These are phyloP conservation scores for Yarrowia keelungensis DNA, from an alignment of 805 yeast species.

Conservation along the genomic window DNA sequence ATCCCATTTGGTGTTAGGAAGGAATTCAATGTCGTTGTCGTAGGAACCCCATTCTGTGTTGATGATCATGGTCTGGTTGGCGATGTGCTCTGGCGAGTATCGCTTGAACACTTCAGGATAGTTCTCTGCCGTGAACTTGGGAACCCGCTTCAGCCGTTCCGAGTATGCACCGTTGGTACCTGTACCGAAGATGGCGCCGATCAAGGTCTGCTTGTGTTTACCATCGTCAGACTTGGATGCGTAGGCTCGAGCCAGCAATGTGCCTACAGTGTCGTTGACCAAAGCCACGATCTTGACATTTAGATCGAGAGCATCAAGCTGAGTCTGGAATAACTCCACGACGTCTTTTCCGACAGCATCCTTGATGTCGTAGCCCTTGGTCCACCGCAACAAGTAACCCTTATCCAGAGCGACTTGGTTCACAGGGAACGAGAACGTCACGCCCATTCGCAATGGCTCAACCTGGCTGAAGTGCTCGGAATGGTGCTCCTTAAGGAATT, in stretches of 20 bases:
- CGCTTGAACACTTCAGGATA: conserved; percentile 46
- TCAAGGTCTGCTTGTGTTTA: conserved; percentile 71
- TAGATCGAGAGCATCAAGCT: conserved; percentile 63
- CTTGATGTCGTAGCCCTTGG: conserved; percentile 88
- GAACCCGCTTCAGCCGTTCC: conserved; percentile 75
- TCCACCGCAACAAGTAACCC: conserved; percentile 92
- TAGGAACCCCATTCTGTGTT: conserved; percentile 99
- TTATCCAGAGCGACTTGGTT: conserved; percentile 79
- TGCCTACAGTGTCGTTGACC: conserved; percentile 96
- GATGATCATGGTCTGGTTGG: conserved; percentile 67
- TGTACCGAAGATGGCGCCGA: conserved; percentile 95
- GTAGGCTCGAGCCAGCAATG: conserved; percentile 87
- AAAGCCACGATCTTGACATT: conserved; percentile 78
- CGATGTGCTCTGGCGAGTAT: conserved; percentile 43
- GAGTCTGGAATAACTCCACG: conserved; percentile 71
- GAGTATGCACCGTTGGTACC: conserved; percentile 97
- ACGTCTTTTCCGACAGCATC: conserved; percentile 89
- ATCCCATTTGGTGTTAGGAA: conserved; percentile 85
- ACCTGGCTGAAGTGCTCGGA: conserved; percentile 53
- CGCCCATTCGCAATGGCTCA: conserved; percentile 71
- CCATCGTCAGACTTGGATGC: conserved; percentile 58
- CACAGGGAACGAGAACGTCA: conserved; percentile 94
- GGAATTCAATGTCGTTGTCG: conserved; percentile 76
- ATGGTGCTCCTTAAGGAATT: conserved; percentile 74
- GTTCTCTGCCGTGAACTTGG: conserved; percentile 66